phyloP scores from a whole-genome alignment of 345 rosid species.

The Noccaea caerulescens region DNA sequence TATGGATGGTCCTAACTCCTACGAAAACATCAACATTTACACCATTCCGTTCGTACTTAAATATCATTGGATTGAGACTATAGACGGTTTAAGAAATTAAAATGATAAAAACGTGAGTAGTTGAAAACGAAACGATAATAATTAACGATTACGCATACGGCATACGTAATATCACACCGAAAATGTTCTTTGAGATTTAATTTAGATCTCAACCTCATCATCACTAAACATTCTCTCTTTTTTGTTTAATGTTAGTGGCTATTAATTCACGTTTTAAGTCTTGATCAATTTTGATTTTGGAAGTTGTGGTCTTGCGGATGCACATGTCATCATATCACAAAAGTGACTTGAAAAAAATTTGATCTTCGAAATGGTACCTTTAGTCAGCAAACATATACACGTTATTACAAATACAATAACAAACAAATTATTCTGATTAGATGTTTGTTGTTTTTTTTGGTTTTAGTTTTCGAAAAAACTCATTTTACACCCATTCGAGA shows the following conservation, averaged over 20 bases:
- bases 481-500: not conserved
- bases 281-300: not conserved
- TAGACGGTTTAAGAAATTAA: not conserved
- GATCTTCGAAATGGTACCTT: too few species aligned
- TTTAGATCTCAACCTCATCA: conserved; percentile 1
- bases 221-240: conserved; percentile 1
- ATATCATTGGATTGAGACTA: conserved; percentile 10
- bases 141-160: not conserved
- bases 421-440: too few species aligned
- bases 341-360: too few species aligned
- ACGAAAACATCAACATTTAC: conserved; percentile 4
- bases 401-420: too few species aligned
- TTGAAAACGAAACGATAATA: not conserved
- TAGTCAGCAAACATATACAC: too few species aligned
- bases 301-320: not conserved
- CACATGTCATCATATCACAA: not conserved
- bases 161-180: conserved; percentile 27
- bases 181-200: not conserved
- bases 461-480: not conserved
- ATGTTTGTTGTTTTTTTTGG: not conserved
- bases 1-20: not conserved
- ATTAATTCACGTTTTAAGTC: conserved; percentile 2
- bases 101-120: conserved; percentile 22
- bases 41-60: not conserved
- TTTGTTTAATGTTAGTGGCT: conserved; percentile 1